A percentile compares a stretch with the other conserved stretches of the same genome.
phyloP scores from a whole-genome alignment of 106 monocot genomes.

The Hemerocallis citrina region DNA sequence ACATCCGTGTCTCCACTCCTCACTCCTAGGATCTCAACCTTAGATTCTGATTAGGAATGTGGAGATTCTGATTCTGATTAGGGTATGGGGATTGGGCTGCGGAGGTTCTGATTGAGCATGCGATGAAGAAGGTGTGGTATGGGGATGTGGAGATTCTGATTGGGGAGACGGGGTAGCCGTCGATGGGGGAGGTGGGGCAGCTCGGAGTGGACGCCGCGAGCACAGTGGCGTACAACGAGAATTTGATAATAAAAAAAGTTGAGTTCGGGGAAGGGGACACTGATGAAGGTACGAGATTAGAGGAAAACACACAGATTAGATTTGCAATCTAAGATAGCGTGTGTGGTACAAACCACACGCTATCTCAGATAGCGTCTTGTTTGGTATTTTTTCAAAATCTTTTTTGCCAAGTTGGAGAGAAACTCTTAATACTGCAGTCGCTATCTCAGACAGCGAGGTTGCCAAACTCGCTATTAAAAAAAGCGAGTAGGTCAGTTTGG shows the following conservation, averaged over 20 bases:
- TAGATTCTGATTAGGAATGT: constrained; percentile 42
- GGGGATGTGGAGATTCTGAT: constrained; percentile 76
- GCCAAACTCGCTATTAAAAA: too few species aligned
- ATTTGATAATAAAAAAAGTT: constrained; percentile 43
- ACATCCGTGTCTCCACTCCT: constrained; percentile 75
- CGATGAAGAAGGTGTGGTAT: constrained; percentile 57
- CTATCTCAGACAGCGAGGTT: too few species aligned
- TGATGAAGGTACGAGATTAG: constrained; percentile 83
- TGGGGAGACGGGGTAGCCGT: constrained; percentile 92
- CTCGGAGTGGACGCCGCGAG: constrained; percentile 26
- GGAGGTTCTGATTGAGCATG: constrained; percentile 58
- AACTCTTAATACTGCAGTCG: too few species aligned
- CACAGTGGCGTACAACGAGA: constrained; percentile 45
- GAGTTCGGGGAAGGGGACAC: constrained; percentile 65
- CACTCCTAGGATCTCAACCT: constrained; percentile 74
- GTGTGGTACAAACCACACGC: too few species aligned
- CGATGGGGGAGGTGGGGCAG: constrained; percentile 48
- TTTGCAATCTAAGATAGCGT: too few species aligned
- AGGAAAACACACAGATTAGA: too few species aligned
- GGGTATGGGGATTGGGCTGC: constrained; percentile 62
- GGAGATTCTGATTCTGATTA: constrained; percentile 31
- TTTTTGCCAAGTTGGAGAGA: too few species aligned
- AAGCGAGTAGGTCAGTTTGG: too few species aligned
- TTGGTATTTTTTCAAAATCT: too few species aligned
- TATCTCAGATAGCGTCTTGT: too few species aligned